Base-by-base conservation (phyloP, 2,329 filamentous ascomycete genomes). In the Penicillium fuscoglaucum region DNA sequence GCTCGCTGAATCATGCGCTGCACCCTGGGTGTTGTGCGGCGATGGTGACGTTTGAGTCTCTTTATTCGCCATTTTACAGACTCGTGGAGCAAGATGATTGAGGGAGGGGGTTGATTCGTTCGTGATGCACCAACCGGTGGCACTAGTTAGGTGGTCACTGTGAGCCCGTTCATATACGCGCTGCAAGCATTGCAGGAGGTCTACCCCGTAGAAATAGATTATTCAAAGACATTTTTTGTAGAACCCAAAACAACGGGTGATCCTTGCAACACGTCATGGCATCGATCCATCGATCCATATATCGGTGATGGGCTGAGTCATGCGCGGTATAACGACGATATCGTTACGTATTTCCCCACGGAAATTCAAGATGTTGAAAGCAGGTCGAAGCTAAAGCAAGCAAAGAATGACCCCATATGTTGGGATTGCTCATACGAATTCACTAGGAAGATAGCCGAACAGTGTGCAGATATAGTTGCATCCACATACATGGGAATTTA, bases 221-320 rank as follows among this genome's bases (percentile, higher is more conserved):
- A 7, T 17, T 10, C 1, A 10, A 21, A 1, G 29, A 1, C n/a
- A 17, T 24, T 24, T 2, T 8, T 10, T 33, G 15, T 21, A n/a
- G 9, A 4, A 45, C 5, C 7, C 15, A n/a, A 9, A 44, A 28
- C 4, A 29, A 17, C 8, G 4, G 6, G 33, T 49, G 44, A 55
- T 31, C 33, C 33, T 17, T 40, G 33, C 15, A 15, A 31, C 24
- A 55, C 52, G 43, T 55, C 52, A 55, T 55, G 6, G 52, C 33
- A 47, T 54, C 31, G 1, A 43, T 19, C 2, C 1, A 39, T 21
- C 13, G 1, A 6, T 10, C 8, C 33, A 13, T 35, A 6, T 15
- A 8, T 35, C 24, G 5, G 4, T 13, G 24, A 28, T 28, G 3
- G n/a, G 31, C 41, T 53, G 17, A 53, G 41, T 48, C 24, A 39